Conservation (phyloP, 2,329 filamentous ascomycete genomes). For the Cryphonectria radicalis region DNA sequence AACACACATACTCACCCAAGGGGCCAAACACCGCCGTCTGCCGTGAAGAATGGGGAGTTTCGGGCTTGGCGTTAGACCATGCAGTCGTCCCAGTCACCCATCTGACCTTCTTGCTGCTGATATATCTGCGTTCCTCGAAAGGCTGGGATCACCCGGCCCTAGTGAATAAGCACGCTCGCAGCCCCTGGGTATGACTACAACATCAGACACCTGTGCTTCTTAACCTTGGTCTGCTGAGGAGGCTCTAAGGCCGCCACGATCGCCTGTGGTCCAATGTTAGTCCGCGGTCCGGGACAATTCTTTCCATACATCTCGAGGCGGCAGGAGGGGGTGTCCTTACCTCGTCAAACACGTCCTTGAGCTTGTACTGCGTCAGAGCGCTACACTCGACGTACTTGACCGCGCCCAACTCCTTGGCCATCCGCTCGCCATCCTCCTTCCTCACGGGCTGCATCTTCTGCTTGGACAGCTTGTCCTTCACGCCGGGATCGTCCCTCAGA, state of each 20-base stretch:
- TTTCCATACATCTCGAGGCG: not conserved
- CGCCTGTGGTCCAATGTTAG: conserved; percentile 58
- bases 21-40: conserved; percentile 4
- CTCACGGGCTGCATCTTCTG: conserved; percentile 95
- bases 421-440: conserved; percentile 90
- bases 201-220: conserved; percentile 70
- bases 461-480: conserved; percentile 88
- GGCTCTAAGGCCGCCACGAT: conserved; percentile 96
- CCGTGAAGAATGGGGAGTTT: conserved; percentile 13
- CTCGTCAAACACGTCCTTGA: conserved; percentile 99
- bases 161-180: conserved; percentile 9
- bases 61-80: conserved; percentile 22
- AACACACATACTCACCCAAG: not conserved
- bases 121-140: conserved; percentile 8
- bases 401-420: conserved; percentile 96
- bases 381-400: conserved; percentile 99
- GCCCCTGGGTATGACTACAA: conserved; percentile 55
- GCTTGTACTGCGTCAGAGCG: conserved; percentile 94
- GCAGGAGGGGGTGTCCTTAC: conserved; percentile 53
- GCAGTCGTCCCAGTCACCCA: conserved; percentile 24
- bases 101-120: conserved; percentile 23
- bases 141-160: conserved; percentile 7
- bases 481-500: conserved; percentile 84
- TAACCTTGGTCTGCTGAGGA: conserved; percentile 75
- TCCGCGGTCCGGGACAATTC: conserved; percentile 6